Evolutionary conservation across 805 yeast species (phyloP), one percentile per base, ranked within the genome.

Genomic region (Metschnikowia koreensis): DNA sequence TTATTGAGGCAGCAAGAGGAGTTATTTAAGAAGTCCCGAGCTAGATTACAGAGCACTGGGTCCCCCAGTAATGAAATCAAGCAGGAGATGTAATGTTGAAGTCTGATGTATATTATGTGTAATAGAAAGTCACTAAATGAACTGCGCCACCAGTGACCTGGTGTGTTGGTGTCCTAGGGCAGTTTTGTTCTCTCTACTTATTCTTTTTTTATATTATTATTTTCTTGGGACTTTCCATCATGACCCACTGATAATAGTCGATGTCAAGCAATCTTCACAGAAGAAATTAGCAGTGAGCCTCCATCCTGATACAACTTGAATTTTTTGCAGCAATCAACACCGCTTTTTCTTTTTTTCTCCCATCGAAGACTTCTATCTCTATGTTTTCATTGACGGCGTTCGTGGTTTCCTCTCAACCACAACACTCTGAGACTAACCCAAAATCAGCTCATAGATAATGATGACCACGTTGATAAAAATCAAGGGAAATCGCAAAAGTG

Each of bases 1-100:
- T 75, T 94, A 51, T 77, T 94, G 63, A 82, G 82, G 60, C 96
- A 93, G 67, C 99, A 94, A 66, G 97, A 94, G 63, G 96, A 89
- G 66, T 74, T 94, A 53, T 94, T 94, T 71, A 87, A 89, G 59
- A 82, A 84, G 65, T 84, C 89, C 22, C 76, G 91, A 53, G 85
- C 84, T 38, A 75, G 87, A 55, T 73, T 85, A 58, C 84, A 83
- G 51, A 70, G 70, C 53, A 58, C 57, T 27, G 59, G 60, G 15
- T 54, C 60, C 15, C 60, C 59, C 7, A 50, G 46, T 16, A 49
- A 51, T 13, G 59, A 55, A 39, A 50, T 54, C 36, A 51, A 54
- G 22, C 60, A 49, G 51, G 57, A 57, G 47, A 44, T 50, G 47
- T 49, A 34, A 53, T 39, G 43, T 36, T 43, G 31, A 36, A 45